These are phyloP conservation scores for Mucor lusitanicus DNA, from an alignment of 371 early-diverging fungal genomes.

Conservation along the genomic window DNA sequence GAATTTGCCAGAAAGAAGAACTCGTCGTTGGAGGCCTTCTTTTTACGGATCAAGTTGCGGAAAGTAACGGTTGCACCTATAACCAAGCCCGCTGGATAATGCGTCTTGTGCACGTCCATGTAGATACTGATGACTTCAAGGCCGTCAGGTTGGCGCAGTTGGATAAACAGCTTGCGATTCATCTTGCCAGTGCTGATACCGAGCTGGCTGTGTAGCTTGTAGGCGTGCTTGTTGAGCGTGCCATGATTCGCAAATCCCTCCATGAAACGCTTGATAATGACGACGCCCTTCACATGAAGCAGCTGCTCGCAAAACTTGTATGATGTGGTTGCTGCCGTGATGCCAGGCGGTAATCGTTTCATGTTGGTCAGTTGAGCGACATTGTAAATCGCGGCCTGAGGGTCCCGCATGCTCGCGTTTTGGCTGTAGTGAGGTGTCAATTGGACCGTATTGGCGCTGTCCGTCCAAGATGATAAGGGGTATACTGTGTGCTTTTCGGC, in stretches of 20 bases:
- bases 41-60: constrained; percentile 19
- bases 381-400: background rate
- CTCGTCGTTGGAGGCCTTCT: background rate
- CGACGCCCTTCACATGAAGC: constrained; percentile 22
- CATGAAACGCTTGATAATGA: constrained; percentile 26
- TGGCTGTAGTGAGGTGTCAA: background rate
- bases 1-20: constrained; percentile 6
- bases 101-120: constrained; percentile 11
- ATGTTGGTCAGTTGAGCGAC: background rate
- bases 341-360: background rate
- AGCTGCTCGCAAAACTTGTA: background rate
- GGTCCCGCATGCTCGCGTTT: background rate
- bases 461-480: background rate
- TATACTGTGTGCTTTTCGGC: background rate
- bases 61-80: constrained; percentile 28
- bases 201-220: background rate
- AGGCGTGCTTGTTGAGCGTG: background rate
- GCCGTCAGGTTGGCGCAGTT: constrained; percentile 28
- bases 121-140: constrained; percentile 33
- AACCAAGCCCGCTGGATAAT: constrained; percentile 32
- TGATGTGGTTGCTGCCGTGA: background rate
- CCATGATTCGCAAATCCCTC: background rate
- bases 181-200: constrained; percentile 29
- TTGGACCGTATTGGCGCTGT: background rate
- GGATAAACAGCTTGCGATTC: constrained; percentile 23